Conservation (phyloP, 2,329 filamentous ascomycete genomes). For the Talaromyces sp. region DNA sequence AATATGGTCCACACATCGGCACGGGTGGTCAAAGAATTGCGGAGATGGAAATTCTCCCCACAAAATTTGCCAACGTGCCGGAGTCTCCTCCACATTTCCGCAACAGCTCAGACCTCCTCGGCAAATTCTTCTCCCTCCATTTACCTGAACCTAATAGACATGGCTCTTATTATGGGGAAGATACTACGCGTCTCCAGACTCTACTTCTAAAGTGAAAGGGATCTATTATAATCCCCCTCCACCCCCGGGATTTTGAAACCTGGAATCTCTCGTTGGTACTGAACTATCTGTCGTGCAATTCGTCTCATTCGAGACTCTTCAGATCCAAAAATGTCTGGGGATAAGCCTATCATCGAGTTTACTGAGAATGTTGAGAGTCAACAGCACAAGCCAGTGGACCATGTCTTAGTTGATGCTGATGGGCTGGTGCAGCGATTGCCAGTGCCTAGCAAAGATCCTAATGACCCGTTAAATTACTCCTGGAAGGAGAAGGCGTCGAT, state of each 20-base stretch:
- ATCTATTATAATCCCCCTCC: background rate
- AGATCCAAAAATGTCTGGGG: background rate
- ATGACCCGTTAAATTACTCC: conserved; percentile 28
- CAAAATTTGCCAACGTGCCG: background rate
- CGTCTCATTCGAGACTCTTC: background rate
- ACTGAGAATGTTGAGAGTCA: background rate
- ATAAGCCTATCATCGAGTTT: conserved; percentile 4
- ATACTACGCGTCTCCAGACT: background rate
- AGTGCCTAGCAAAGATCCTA: conserved; percentile 26
- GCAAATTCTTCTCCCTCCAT: background rate
- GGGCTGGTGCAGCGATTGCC: conserved; percentile 25
- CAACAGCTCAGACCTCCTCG: background rate
- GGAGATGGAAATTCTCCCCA: background rate
- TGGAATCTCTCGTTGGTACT: background rate
- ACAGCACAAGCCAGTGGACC: background rate
- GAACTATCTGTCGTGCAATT: background rate
- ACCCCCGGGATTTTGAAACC: background rate
- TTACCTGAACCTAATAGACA: background rate
- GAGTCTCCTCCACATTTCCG: background rate
- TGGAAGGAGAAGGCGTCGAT: conserved; percentile 26
- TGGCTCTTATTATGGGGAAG: background rate
- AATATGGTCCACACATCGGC: background rate
- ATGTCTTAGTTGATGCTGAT: conserved; percentile 19
- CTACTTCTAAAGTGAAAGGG: background rate
- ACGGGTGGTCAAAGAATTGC: background rate